phyloP scores from a whole-genome alignment of 1,284 basidiomycete species.

The Ustilago trichophora region DNA sequence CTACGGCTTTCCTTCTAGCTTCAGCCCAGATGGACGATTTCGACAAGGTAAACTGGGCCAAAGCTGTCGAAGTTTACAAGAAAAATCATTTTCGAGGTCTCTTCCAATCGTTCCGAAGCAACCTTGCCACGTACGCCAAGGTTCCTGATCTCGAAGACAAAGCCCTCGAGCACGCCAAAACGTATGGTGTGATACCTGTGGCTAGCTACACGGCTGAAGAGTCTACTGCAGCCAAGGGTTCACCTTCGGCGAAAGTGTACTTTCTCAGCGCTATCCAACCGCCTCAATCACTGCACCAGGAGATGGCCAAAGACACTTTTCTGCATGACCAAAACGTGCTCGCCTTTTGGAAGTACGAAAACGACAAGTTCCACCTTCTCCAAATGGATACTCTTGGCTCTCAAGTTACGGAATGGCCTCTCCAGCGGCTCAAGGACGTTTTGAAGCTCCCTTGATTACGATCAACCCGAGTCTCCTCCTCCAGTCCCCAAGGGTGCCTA shows the following conservation, averaged over 20 bases:
- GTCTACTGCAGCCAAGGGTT: no score
- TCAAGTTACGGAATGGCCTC: neutral
- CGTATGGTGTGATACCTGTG: constrained; percentile 1
- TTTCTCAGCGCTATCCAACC: constrained; percentile 13
- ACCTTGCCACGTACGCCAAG: neutral
- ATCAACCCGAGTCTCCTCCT: no score
- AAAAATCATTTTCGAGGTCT: no score
- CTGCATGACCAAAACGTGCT: neutral
- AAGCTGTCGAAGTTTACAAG: neutral
- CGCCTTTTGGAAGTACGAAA: constrained; percentile 12
- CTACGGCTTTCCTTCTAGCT: no score
- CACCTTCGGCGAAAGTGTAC: no score
- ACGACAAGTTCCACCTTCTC: neutral
- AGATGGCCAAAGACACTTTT: constrained; percentile 1
- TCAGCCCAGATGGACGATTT: neutral
- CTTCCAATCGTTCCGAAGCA: constrained; percentile 3
- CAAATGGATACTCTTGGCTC: constrained; percentile 10
- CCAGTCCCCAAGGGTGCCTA: no score
- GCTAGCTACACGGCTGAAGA: no score
- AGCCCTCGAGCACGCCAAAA: neutral
- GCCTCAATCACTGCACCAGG: neutral
- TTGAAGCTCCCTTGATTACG: neutral
- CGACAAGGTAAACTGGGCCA: constrained; percentile 5
- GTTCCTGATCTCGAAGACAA: neutral
- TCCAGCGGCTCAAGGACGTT: constrained; percentile 1